A percentile compares a stretch with the other conserved stretches of the same genome.
phyloP scores from a whole-genome alignment of 495 filamentous ascomycete species.

The Neurospora sp. region DNA sequence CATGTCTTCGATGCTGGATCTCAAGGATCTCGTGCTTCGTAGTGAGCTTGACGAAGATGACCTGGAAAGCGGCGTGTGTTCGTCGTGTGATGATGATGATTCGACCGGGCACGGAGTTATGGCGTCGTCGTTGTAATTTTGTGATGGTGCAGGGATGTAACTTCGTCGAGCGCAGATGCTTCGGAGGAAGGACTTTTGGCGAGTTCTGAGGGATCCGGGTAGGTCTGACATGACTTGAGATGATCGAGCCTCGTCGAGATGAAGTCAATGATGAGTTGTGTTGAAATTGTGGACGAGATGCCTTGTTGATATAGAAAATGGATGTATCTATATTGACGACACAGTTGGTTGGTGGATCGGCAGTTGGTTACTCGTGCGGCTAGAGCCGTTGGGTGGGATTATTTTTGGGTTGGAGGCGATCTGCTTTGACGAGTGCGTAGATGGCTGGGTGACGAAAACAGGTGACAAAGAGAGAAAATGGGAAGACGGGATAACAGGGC shows the following conservation, averaged over 20 bases:
- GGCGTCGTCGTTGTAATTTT: conserved; percentile 11
- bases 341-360: neutral
- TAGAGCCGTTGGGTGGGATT: neutral
- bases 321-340: neutral
- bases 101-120: conserved; percentile 14
- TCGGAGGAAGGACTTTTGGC: neutral
- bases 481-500: neutral
- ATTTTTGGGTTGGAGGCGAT: neutral
- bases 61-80: neutral
- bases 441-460: neutral
- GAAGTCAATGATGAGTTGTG: neutral
- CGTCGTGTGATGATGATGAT: neutral
- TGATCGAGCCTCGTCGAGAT: neutral
- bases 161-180: neutral
- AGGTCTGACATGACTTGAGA: neutral
- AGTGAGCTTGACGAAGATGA: neutral
- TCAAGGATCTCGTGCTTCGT: neutral
- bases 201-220: neutral
- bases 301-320: neutral
- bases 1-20: neutral
- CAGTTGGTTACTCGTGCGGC: neutral
- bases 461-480: neutral
- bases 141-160: conserved; percentile 1
- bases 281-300: neutral
- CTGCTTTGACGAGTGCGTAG: neutral